Percentiles rank a stretch among this genome's conserved stretches.
Evolutionary conservation across 805 yeast species (phyloP).

Genomic region (Sungouiella blattae): DNA sequence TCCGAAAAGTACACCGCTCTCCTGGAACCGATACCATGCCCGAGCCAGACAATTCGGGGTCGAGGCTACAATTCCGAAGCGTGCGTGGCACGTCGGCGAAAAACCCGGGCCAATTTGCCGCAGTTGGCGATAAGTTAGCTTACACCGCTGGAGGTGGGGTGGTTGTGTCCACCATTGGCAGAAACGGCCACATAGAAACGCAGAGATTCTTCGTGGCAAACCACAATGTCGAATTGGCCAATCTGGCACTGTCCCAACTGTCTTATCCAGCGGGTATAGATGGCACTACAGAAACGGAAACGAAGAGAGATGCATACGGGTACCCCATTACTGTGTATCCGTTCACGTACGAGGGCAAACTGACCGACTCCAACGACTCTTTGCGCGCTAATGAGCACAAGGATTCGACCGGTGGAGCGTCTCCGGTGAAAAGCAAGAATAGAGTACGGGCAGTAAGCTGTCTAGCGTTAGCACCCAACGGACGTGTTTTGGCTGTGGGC

Average conservation of each 20-base stretch:
- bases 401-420: conserved; percentile 9
- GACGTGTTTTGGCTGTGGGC: conserved; percentile 58
- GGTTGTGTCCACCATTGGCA: conserved; percentile 40
- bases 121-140: conserved; percentile 41
- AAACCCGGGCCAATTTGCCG: conserved; percentile 36
- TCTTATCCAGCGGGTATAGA: too few species aligned
- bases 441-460: conserved; percentile 53
- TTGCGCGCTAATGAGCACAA: conserved; percentile 11
- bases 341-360: conserved; percentile 9
- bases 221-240: conserved; percentile 3
- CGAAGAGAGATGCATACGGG: conserved; percentile 33
- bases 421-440: conserved; percentile 29
- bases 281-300: not conserved
- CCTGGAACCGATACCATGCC: not conserved
- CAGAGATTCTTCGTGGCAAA: conserved; percentile 57
- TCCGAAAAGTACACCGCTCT: not conserved
- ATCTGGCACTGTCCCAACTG: too few species aligned
- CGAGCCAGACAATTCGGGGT: not conserved
- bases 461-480: conserved; percentile 56
- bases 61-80: conserved; percentile 2
- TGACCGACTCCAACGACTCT: conserved; percentile 4
- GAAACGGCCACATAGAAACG: conserved; percentile 16
- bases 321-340: conserved; percentile 19
- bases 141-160: conserved; percentile 62
- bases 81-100: conserved; percentile 48